Percentiles rank a stretch among this genome's conserved stretches.
Conservation (phyloP, 345 rosid species). For the Acer yangbiense region DNA sequence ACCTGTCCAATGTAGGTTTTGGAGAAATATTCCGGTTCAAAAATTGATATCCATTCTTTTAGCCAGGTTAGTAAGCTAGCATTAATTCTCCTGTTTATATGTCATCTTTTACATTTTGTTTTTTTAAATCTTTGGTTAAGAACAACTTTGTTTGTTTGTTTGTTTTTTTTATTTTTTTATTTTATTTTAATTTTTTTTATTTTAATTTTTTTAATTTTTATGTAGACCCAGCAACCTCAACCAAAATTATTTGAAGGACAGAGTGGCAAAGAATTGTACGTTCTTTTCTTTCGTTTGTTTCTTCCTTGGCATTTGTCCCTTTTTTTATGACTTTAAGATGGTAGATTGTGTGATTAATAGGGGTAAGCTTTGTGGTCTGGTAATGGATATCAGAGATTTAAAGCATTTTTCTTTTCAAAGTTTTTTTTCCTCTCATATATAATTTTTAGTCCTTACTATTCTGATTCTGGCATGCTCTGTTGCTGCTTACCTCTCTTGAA, state of each 20-base stretch:
- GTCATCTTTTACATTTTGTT: neutral
- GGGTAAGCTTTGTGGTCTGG: neutral
- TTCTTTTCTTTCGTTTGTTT: neutral
- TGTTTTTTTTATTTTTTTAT: neutral
- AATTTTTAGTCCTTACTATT: neutral
- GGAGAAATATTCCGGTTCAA: constrained; percentile 44
- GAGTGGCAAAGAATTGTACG: constrained; percentile 35
- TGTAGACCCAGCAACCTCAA: constrained; percentile 28
- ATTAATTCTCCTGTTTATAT: constrained; percentile 8
- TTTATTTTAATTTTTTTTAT: too few relatives aligned
- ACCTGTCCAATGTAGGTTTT: constrained; percentile 39
- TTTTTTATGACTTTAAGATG: neutral
- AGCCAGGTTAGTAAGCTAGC: constrained; percentile 34
- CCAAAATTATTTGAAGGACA: constrained; percentile 19
- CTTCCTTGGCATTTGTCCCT: neutral
- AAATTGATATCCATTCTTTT: constrained; percentile 43
- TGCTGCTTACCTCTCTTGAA: neutral
- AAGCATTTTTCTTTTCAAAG: neutral
- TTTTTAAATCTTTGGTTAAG: neutral
- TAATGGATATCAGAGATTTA: neutral
- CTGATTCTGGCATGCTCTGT: neutral
- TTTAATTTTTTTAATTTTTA: neutral
- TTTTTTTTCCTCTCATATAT: neutral
- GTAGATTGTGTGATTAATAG: neutral
- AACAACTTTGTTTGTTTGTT: neutral